Conservation (phyloP, 2,329 filamentous ascomycete species). For the Lasiodiplodia citricola region DNA sequence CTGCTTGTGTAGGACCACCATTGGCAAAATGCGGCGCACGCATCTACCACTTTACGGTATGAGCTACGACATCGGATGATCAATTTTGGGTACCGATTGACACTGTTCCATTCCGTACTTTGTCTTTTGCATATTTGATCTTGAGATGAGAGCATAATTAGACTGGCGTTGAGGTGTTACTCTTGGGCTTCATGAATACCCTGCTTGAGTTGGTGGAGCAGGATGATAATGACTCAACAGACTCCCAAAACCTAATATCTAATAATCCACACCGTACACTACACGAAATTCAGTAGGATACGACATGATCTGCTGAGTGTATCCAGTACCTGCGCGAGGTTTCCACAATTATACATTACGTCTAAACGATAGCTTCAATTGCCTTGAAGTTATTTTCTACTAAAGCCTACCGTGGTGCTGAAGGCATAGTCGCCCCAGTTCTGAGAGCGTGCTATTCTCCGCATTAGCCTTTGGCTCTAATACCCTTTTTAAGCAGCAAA, state of each 20-base stretch:
- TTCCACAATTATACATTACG: too few species aligned
- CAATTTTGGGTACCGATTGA: neutral
- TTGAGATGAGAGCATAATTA: neutral
- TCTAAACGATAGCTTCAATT: too few species aligned
- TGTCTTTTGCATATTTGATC: neutral
- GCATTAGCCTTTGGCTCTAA: too few species aligned
- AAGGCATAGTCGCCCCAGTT: too few species aligned
- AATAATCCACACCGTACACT: neutral
- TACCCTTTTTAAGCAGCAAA: neutral
- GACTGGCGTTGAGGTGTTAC: neutral
- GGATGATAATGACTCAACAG: neutral
- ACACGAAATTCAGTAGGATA: neutral
- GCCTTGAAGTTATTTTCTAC: too few species aligned
- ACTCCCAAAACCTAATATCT: neutral
- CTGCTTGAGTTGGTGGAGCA: neutral
- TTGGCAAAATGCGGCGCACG: neutral
- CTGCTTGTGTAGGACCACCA: neutral
- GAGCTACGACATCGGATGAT: neutral
- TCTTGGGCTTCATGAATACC: neutral
- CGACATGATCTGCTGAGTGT: neutral
- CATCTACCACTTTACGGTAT: neutral
- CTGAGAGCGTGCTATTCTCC: too few species aligned
- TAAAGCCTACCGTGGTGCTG: too few species aligned
- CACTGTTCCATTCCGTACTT: neutral
- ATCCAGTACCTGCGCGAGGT: too few species aligned